Percentiles rank a stretch among this genome's conserved stretches.
phyloP scores from a whole-genome alignment of 352 stramenopile genomes.

The Phytophthora pistaciae region DNA sequence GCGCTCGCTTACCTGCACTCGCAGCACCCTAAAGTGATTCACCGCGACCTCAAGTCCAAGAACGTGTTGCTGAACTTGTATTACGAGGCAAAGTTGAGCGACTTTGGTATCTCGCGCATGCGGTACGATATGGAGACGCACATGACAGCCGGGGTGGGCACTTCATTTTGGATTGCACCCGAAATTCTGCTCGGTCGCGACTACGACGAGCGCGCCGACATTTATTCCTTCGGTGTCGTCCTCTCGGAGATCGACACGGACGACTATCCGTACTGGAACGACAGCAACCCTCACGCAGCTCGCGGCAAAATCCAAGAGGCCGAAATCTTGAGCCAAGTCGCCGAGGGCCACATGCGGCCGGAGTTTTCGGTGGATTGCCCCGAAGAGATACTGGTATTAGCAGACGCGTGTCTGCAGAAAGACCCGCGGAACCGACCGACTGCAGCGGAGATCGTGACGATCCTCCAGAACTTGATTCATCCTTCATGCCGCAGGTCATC shows the following conservation, averaged over 20 bases:
- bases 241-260: slow-evolving; percentile 60
- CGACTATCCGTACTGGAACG: slow-evolving; percentile 66
- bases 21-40: slow-evolving; percentile 58
- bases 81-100: slow-evolving; percentile 70
- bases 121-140: slow-evolving; percentile 56
- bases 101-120: slow-evolving; percentile 71
- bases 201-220: slow-evolving; percentile 61
- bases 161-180: slow-evolving; percentile 73
- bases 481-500: slow-evolving; percentile 22
- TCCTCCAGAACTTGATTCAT: slow-evolving; percentile 50
- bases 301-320: slow-evolving; percentile 54
- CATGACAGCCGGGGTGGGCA: slow-evolving; percentile 56
- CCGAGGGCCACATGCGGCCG: slow-evolving; percentile 43
- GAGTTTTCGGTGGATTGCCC: slow-evolving; percentile 56
- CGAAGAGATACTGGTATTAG: slow-evolving; percentile 49
- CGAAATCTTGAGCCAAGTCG: slow-evolving; percentile 60
- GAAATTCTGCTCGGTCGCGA: slow-evolving; percentile 57
- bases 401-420: slow-evolving; percentile 50
- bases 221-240: slow-evolving; percentile 63
- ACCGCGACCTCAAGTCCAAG: slow-evolving; percentile 57
- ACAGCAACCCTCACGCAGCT: slow-evolving; percentile 32
- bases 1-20: slow-evolving; percentile 70
- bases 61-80: slow-evolving; percentile 52
- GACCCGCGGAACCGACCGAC: slow-evolving; percentile 57
- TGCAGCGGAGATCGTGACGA: slow-evolving; percentile 51